Evolutionary conservation across 2,329 filamentous ascomycete genomes (phyloP).

Genomic region (Sporothrix humicola): DNA sequence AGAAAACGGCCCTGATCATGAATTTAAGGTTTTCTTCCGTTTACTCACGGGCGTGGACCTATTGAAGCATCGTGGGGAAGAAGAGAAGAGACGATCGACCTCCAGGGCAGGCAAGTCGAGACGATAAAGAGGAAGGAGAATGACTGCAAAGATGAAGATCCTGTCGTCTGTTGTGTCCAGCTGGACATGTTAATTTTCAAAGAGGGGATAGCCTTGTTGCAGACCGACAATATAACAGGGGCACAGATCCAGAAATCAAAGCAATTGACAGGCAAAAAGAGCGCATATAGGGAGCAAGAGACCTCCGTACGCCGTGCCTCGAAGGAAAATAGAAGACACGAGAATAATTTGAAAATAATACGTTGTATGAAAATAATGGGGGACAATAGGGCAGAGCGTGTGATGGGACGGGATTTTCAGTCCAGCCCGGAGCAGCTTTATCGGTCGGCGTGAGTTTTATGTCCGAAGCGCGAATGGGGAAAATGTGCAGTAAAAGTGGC

Average conservation of each 20-base stretch:
- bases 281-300: background rate
- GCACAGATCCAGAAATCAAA: background rate
- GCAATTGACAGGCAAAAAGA: background rate
- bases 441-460: constrained; percentile 34
- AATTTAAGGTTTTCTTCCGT: background rate
- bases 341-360: background rate
- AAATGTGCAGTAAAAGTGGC: background rate
- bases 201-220: background rate
- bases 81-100: background rate
- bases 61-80: background rate
- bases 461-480: constrained; percentile 34
- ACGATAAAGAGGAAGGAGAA: background rate
- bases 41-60: background rate
- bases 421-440: background rate
- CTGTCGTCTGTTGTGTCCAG: background rate
- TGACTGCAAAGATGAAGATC: background rate
- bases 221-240: background rate
- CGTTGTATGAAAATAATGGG: too few relatives aligned
- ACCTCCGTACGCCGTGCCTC: constrained; percentile 20
- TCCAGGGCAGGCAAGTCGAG: background rate
- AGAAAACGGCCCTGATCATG: constrained; percentile 16
- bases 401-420: background rate
- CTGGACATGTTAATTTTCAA: background rate
- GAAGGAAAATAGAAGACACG: background rate
- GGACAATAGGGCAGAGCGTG: background rate